Base-by-base conservation (phyloP, 306 rosid genomes). In the Parietaria judaica region DNA sequence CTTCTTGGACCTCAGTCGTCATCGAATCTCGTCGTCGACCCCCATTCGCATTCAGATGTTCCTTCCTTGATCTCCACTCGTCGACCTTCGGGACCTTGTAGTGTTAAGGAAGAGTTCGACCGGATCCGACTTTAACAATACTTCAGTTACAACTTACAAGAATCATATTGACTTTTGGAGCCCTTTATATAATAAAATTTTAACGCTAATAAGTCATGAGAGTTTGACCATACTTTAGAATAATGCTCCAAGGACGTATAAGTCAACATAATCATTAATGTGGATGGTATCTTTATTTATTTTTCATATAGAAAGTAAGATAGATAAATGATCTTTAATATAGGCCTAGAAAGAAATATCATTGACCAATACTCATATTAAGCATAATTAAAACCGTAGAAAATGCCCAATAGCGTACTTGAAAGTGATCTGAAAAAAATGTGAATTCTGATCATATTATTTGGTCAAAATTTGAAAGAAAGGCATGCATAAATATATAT, bases 371-470 rank as follows among this genome's bases (percentile, higher is more conserved):
- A 12, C 46, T 23, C 31, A 23, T 23, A 23, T 23, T 0, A 23
- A 23, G 31, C 31, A 9, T 47, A 39, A 52, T 41, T 64, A 37
- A 64, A 64, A 64, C 51, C 45, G 60, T 4, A 15, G 60, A 52
- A 64, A 58, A 64, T 47, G 65, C 43, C 8, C 3, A 48, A 62
- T 11, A 17, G 31, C 47, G 23, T 54, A 47, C 23, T 62, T 3
- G 55, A 14, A 45, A 62, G 36, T 62, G 55, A 62, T 54, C 55
- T 46, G 54, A 23, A 23, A 23, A 23, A 23, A 23, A 2, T 23
- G 31, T 23, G 54, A 61, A 31, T 16, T 39, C 3, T 14, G 44
- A 58, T 58, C 63, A 58, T 64, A 78, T 66, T 68, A 75, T 60
- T 66, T 69, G 51, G 46, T 63, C 65, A 55, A 55, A 41, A 50